A percentile compares a stretch with the other conserved stretches of the same genome.
Evolutionary conservation across 2,329 filamentous ascomycete species (phyloP).

Genomic region (Hypoxylon sp.): DNA sequence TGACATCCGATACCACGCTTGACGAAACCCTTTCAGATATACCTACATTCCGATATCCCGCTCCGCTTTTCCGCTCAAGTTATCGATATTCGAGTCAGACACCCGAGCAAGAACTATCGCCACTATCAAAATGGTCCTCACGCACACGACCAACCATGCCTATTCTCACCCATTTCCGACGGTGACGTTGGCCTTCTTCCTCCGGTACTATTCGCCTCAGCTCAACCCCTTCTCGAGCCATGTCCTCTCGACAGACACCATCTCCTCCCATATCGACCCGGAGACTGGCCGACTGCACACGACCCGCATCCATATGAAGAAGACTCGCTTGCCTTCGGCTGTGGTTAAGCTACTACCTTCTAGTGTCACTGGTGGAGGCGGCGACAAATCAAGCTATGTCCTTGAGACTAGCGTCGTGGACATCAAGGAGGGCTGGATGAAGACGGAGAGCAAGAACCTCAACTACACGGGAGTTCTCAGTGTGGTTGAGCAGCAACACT

Average conservation of each 20-base stretch:
- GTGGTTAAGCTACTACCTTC: constrained; percentile 82
- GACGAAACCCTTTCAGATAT: constrained; percentile 25
- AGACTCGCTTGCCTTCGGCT: constrained; percentile 81
- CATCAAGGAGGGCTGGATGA: constrained; percentile 85
- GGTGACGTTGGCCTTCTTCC: constrained; percentile 90
- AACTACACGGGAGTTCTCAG: constrained; percentile 86
- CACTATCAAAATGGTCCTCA: constrained; percentile 70
- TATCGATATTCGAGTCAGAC: constrained; percentile 3
- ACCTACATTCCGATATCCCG: constrained; percentile 14
- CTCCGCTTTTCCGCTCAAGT: constrained; percentile 1
- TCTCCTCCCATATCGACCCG: constrained; percentile 80
- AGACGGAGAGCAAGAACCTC: constrained; percentile 83
- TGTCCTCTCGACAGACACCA: constrained; percentile 87
- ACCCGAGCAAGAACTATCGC: constrained; percentile 17
- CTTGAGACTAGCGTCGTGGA: constrained; percentile 86
- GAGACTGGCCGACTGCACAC: constrained; percentile 82
- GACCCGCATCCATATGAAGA: constrained; percentile 85
- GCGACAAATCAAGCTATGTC: constrained; percentile 83
- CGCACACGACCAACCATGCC: constrained; percentile 76
- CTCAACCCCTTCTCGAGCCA: constrained; percentile 85
- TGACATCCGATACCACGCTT: constrained; percentile 9
- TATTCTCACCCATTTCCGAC: constrained; percentile 88
- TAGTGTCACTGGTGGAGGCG: constrained; percentile 76
- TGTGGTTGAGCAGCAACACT: constrained; percentile 82
- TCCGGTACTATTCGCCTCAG: constrained; percentile 81